Conservation (phyloP, 2,329 filamentous ascomycete species). For the Aspergillus sp. region DNA sequence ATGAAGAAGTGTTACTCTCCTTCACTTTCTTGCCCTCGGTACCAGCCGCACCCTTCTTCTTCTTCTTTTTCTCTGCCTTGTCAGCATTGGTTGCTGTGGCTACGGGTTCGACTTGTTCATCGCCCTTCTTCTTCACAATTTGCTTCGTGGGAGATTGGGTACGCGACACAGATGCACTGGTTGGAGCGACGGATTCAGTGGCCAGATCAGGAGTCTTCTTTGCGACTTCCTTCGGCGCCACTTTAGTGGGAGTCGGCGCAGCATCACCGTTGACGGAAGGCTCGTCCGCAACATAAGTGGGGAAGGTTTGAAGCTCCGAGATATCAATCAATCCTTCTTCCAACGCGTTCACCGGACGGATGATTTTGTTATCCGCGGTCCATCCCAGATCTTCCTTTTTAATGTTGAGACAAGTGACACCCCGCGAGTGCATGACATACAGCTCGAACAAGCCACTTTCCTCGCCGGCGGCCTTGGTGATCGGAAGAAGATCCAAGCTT, state of each 20-base stretch:
- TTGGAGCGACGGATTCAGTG: conserved; percentile 22
- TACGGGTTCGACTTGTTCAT: conserved; percentile 30
- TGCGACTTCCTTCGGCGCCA: conserved; percentile 41
- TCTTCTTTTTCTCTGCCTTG: conserved; percentile 71
- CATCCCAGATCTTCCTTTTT: conserved; percentile 89
- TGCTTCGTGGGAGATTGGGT: conserved; percentile 41
- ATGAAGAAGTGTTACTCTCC: conserved; percentile 23
- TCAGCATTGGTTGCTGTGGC: conserved; percentile 41
- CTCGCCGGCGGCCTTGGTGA: conserved; percentile 53
- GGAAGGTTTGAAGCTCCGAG: conserved; percentile 60
- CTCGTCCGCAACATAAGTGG: conserved; percentile 40
- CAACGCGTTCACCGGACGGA: conserved; percentile 74
- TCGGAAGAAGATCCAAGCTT: conserved; percentile 82
- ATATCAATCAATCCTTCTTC: conserved; percentile 73
- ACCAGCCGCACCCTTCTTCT: conserved; percentile 48
- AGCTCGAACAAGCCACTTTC: conserved; percentile 85
- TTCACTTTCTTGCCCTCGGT: conserved; percentile 49
- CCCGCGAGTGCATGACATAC: conserved; percentile 96
- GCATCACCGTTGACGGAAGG: conserved; percentile 48
- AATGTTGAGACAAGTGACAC: conserved; percentile 85
- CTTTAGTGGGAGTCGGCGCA: conserved; percentile 32
- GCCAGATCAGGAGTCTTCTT: conserved; percentile 37
- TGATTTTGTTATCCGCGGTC: conserved; percentile 84
- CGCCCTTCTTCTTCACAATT: conserved; percentile 40
- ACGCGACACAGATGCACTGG: conserved; percentile 22